Percentiles rank a stretch among this genome's conserved stretches.
Conservation (phyloP, 495 filamentous ascomycete genomes). For the Podospora conica region DNA sequence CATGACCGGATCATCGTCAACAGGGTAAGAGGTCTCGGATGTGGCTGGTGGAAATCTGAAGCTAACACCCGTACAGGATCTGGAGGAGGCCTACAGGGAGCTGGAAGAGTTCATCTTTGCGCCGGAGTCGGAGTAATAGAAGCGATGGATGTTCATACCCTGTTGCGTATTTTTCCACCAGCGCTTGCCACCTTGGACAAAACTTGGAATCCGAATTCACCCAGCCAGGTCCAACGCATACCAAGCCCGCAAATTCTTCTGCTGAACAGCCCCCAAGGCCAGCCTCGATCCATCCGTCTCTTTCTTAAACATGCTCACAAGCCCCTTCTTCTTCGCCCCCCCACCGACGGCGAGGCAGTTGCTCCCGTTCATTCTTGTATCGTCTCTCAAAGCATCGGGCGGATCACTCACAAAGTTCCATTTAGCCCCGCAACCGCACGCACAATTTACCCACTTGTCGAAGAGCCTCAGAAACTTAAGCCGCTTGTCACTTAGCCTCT, state of each 20-base stretch:
- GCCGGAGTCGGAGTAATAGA: slow-evolving; percentile 6
- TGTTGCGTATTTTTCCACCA: not conserved
- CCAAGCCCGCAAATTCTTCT: not conserved
- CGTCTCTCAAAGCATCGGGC: not conserved
- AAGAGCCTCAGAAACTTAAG: not conserved
- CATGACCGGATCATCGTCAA: slow-evolving; percentile 89
- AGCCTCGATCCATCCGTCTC: not conserved
- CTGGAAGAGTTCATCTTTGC: slow-evolving; percentile 59
- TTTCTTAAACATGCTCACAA: not conserved
- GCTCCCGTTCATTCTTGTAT: not conserved
- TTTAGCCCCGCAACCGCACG: not conserved
- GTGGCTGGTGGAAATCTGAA: not conserved
- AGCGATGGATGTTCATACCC: not conserved
- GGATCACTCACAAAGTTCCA: not conserved
- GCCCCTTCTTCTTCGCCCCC: not conserved
- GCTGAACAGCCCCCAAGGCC: not conserved
- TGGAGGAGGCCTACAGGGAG: slow-evolving; percentile 77
- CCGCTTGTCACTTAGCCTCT: not conserved
- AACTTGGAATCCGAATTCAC: too few species aligned
- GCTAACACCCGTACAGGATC: slow-evolving; percentile 35
- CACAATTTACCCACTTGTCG: not conserved
- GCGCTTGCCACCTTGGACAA: not conserved
- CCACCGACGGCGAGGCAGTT: not conserved
- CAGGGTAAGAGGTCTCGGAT: slow-evolving; percentile 36
- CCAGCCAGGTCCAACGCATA: not conserved